These are phyloP conservation scores for Gypsophila paniculata DNA, from an alignment of 179 eudicot species.

Conservation along the genomic window DNA sequence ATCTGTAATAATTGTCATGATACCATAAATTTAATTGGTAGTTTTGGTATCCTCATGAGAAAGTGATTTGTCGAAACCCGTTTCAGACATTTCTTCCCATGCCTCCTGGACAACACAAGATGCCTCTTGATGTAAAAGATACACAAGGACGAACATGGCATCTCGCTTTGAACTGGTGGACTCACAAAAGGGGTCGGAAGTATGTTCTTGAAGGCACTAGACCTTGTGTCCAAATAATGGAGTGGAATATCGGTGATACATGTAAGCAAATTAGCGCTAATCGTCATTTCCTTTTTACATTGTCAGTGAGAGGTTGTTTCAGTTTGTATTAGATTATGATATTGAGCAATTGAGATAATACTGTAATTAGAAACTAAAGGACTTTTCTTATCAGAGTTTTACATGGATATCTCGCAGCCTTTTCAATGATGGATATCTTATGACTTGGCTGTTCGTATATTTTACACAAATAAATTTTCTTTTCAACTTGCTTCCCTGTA, in stretches of 20 bases:
- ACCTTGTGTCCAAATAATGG: background rate
- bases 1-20: background rate
- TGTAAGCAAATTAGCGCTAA: conserved; percentile 20
- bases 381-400: no score
- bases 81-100: conserved; percentile 13
- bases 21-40: conserved; percentile 2
- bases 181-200: conserved; percentile 12
- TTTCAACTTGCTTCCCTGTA: no score
- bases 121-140: conserved; percentile 13
- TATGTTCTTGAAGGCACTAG: conserved; percentile 22
- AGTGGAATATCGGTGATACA: conserved; percentile 24
- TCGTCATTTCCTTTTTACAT: background rate
- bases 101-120: background rate
- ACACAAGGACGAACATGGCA: conserved; percentile 1
- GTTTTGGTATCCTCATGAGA: background rate
- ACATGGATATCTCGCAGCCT: no score
- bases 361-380: background rate
- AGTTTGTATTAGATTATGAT: background rate
- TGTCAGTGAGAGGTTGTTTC: no score
- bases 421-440: no score
- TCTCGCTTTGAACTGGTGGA: conserved; percentile 13
- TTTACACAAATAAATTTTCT: no score
- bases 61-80: background rate
- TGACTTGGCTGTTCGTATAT: no score
- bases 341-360: no score